Conservation (phyloP, 306 rosid genomes). For the Astragalus glycyphyllos region DNA sequence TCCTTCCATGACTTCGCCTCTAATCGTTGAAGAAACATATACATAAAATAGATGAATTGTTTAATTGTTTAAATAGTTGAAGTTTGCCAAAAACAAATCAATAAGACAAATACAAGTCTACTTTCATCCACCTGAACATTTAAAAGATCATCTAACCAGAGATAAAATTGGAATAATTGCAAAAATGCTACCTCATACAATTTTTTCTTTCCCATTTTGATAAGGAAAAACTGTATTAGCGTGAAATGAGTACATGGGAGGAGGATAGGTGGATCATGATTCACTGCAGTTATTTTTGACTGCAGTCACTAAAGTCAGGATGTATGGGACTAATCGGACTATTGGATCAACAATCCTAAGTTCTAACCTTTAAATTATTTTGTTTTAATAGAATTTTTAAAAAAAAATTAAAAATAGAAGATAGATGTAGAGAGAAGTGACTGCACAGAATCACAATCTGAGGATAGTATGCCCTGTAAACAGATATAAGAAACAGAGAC, state of each 20-base stretch:
- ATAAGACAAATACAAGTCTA: slow-evolving; percentile 4
- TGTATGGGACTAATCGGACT: too few species aligned
- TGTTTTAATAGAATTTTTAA: too few species aligned
- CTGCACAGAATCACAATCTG: too few species aligned
- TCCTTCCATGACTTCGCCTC: slow-evolving; percentile 19
- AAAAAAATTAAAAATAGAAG: too few species aligned
- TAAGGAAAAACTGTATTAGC: background rate
- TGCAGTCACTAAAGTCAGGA: too few species aligned
- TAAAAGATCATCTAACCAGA: background rate
- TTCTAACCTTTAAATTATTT: too few species aligned
- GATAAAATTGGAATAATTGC: background rate
- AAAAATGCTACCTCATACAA: background rate
- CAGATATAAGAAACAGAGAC: background rate
- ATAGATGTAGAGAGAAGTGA: too few species aligned
- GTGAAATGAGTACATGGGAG: background rate
- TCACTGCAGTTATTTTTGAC: too few species aligned
- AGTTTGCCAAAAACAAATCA: slow-evolving; percentile 10
- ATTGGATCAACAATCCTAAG: too few species aligned
- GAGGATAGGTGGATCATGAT: background rate
- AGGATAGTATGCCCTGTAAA: background rate
- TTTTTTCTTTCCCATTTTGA: background rate
- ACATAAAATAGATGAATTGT: slow-evolving; percentile 3
- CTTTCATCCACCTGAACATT: slow-evolving; percentile 16
- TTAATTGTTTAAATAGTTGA: slow-evolving; percentile 11
- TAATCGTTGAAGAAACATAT: background rate